phyloP scores from a whole-genome alignment of 257 asterid species.

The Leonotis leonurus region DNA sequence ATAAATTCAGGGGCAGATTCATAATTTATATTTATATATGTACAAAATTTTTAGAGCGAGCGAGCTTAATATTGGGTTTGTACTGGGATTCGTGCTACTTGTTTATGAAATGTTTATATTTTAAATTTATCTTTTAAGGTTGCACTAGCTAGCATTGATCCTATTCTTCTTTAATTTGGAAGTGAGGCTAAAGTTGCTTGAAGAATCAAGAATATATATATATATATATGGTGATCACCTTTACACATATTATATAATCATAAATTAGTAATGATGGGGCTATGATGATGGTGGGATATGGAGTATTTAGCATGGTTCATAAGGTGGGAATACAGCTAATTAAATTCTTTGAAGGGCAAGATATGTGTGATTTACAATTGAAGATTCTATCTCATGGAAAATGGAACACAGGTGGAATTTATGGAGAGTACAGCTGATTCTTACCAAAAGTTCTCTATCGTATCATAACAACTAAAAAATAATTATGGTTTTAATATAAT shows the following conservation, averaged over 20 bases:
- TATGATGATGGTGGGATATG: slow-evolving; percentile 23
- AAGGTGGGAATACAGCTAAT: slow-evolving; percentile 25
- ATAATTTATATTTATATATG: too few relatives aligned
- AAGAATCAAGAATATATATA: too few relatives aligned
- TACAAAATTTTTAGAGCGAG: too few relatives aligned
- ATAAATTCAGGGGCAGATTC: too few relatives aligned
- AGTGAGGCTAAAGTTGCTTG: slow-evolving; percentile 19
- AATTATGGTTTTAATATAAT: too few relatives aligned
- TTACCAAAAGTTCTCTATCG: background rate
- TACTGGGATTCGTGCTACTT: too few relatives aligned
- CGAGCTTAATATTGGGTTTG: too few relatives aligned
- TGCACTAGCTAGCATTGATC: too few relatives aligned
- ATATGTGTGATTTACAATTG: background rate
- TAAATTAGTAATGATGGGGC: slow-evolving; percentile 39
- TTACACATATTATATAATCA: slow-evolving; percentile 4
- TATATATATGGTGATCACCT: background rate
- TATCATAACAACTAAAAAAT: background rate
- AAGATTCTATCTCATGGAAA: background rate
- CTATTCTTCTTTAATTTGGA: too few relatives aligned
- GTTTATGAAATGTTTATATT: too few relatives aligned
- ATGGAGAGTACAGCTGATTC: slow-evolving; percentile 16
- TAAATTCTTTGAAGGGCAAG: background rate
- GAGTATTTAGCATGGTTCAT: background rate
- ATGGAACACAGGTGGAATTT: slow-evolving; percentile 13
- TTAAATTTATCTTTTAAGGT: too few relatives aligned